Conservation (phyloP, 208 protist genomes). For the Balamuthia mandrillaris region DNA sequence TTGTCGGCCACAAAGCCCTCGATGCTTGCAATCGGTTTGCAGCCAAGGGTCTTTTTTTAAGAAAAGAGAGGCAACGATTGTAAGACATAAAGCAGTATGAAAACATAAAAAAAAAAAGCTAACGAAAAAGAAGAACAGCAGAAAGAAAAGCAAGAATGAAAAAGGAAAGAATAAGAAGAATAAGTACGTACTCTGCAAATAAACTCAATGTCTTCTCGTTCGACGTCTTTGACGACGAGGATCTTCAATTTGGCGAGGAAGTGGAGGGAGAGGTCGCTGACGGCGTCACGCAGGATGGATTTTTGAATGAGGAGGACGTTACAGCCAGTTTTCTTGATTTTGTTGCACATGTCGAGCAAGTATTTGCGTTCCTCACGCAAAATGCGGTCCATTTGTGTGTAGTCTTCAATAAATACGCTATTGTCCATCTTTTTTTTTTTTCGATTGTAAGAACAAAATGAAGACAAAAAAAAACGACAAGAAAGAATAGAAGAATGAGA, state of each 20-base stretch:
- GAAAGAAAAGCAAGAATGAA: background rate
- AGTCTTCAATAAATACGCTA: slow-evolving; percentile 92
- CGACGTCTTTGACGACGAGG: slow-evolving; percentile 97
- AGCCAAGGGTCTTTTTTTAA: slow-evolving; percentile 83
- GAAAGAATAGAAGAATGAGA: background rate
- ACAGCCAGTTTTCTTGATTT: slow-evolving; percentile 94
- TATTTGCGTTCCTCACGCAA: slow-evolving; percentile 96
- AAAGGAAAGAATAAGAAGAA: background rate
- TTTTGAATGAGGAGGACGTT: slow-evolving; percentile 99
- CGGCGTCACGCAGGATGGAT: slow-evolving; percentile 96
- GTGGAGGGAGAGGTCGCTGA: slow-evolving; percentile 94
- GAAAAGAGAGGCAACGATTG: background rate
- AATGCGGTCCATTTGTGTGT: slow-evolving; percentile 96
- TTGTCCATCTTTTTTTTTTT: slow-evolving; percentile 81
- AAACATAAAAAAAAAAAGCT: background rate
- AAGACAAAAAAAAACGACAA: background rate
- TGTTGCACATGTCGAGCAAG: slow-evolving; percentile 94
- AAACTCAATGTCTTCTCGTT: slow-evolving; percentile 98
- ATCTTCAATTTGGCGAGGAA: slow-evolving; percentile 99
- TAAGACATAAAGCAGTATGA: too few species aligned
- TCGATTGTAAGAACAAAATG: background rate
- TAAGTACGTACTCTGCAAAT: slow-evolving; percentile 87
- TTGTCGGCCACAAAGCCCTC: slow-evolving; percentile 94
- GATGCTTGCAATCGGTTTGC: slow-evolving; percentile 91
- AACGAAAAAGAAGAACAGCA: background rate